Base-by-base conservation (phyloP, 768 basidiomycete species). In the Tephrocybe sp. region DNA sequence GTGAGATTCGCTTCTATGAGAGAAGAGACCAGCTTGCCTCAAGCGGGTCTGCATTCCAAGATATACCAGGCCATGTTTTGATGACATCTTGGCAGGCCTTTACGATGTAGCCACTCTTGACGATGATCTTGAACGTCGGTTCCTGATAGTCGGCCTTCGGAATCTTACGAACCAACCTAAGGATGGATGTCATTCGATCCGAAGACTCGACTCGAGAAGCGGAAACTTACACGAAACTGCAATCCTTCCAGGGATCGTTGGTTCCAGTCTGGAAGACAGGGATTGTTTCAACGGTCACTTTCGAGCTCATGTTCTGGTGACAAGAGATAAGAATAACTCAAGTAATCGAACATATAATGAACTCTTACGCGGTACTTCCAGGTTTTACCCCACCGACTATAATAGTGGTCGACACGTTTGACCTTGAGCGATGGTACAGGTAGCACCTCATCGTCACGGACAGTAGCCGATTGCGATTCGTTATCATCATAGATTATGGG, bases 371-470 rank as follows among this genome's bases (percentile, higher is more conserved):
- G 67, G 57, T 84, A 83, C 64, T 80, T 82, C 80, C 80, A 83
- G 16, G 64, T 60, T 59, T 76, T 80, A 26, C 69, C 69, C 80
- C 81, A 82, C 52, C 71, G 65, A 58, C 77, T 81, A 61, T 77
- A 83, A 56, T 80, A 83, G 55, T 78, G 70, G 58, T 83, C 83
- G 36, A 83, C 75, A 1, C 79, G 77, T 60, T 83, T 83, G 61
- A 83, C 67, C 65, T 84, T 81, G 47, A 80, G 66, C 13, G 76
- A 75, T 24, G 77, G 75, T 5, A 69, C 62, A 46, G 76, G 66
- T 2, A 74, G 57, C 0, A 63, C 55, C 31, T 74, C 72, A 11
- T 55, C 49, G 21, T 73, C 69, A 28, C 60, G 64, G 21, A 62
- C 66, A 0, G 72, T 68, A 1, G 70, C 62, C 6, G 51, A 50